These are phyloP conservation scores for Colletotrichum lini DNA, from an alignment of 2,329 filamentous ascomycete species.

Conservation along the genomic window DNA sequence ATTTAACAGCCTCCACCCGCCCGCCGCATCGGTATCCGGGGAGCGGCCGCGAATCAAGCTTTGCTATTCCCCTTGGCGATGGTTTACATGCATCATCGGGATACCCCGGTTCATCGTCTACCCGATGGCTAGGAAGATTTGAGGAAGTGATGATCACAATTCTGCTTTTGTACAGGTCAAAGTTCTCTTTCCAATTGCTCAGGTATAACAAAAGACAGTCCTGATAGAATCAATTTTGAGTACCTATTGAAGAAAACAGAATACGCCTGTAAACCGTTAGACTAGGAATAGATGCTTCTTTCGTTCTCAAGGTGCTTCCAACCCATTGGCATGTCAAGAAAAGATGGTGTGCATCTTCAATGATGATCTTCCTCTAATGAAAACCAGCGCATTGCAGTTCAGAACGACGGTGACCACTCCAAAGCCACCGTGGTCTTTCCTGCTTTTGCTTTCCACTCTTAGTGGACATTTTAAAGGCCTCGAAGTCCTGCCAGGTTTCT, in stretches of 20 bases:
- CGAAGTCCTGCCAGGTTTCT: background rate
- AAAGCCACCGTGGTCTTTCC: background rate
- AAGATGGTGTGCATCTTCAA: too few relatives aligned
- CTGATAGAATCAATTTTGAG: too few relatives aligned
- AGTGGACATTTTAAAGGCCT: too few relatives aligned
- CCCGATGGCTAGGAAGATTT: background rate
- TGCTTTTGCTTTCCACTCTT: background rate
- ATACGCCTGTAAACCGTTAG: too few relatives aligned
- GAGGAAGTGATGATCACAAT: background rate
- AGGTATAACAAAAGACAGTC: too few relatives aligned
- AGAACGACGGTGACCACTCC: background rate
- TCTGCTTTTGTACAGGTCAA: too few relatives aligned
- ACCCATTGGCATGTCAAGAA: too few relatives aligned
- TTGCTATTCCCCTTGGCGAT: slow-evolving; percentile 26
- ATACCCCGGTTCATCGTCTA: background rate
- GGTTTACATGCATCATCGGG: background rate
- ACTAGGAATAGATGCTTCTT: background rate
- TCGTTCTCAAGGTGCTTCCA: background rate
- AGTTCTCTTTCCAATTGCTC: too few relatives aligned
- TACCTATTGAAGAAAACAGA: too few relatives aligned
- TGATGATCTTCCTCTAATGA: background rate
- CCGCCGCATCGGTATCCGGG: slow-evolving; percentile 31
- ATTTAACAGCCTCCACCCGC: background rate
- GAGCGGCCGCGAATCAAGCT: slow-evolving; percentile 35
- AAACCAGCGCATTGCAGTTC: background rate